A percentile compares a stretch with the other conserved stretches of the same genome.
These are phyloP conservation scores for Candida chauliodis DNA, from an alignment of 805 yeast genomes.

Conservation along the genomic window DNA sequence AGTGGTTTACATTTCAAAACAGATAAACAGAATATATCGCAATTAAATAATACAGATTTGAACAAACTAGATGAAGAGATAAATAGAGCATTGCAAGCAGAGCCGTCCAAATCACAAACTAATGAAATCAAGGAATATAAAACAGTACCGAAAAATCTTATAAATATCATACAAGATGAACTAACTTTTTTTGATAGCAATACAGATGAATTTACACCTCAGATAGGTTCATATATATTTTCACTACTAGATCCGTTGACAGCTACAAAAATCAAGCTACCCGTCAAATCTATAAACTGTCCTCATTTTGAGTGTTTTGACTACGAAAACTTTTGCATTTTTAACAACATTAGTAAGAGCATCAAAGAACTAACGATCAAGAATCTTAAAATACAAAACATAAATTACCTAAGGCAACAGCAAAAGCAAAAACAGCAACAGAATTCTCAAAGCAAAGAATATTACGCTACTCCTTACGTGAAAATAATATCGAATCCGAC, in stretches of 20 bases:
- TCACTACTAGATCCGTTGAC: slow-evolving; percentile 39
- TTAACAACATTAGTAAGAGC: slow-evolving; percentile 30
- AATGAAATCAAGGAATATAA: slow-evolving; percentile 12
- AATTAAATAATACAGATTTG: background rate
- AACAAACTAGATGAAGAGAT: slow-evolving; percentile 1
- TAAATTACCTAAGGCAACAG: slow-evolving; percentile 1
- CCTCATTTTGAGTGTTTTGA: slow-evolving; percentile 45
- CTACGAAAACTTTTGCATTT: slow-evolving; percentile 37
- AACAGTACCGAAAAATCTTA: slow-evolving; percentile 26
- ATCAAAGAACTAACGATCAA: slow-evolving; percentile 25
- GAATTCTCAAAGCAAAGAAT: background rate
- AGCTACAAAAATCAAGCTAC: slow-evolving; percentile 34
- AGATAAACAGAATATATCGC: background rate
- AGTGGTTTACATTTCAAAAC: background rate
- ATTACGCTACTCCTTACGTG: slow-evolving; percentile 2
- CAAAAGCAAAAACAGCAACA: background rate
- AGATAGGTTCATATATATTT: slow-evolving; percentile 34
- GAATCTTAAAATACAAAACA: slow-evolving; percentile 17
- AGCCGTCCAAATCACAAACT: background rate
- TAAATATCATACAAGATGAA: slow-evolving; percentile 26
- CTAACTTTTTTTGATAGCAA: background rate
- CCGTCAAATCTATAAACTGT: slow-evolving; percentile 36
- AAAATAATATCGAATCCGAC: slow-evolving; percentile 1
- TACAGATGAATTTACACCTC: slow-evolving; percentile 22
- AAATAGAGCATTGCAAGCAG: background rate